Percentiles rank a stretch among this genome's conserved stretches.
Conservation (phyloP, 495 filamentous ascomycete species). For the Wilcoxina mikolae region DNA sequence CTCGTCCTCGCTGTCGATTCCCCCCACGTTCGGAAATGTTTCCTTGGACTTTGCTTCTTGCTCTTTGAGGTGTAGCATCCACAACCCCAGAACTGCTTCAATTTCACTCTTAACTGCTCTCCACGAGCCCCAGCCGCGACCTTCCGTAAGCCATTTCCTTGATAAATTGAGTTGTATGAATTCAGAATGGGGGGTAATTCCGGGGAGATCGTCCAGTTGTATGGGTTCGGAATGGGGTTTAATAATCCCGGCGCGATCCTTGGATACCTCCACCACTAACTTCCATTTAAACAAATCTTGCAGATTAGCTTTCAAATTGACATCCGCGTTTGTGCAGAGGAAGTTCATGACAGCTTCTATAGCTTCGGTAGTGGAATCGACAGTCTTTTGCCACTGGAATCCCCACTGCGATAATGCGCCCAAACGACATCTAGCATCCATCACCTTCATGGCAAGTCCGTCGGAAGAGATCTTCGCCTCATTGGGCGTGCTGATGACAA, state of each 20-base stretch:
- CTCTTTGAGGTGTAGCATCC: slow-evolving; percentile 13
- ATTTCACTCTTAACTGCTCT: slow-evolving; percentile 5
- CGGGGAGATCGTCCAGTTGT: too few species aligned
- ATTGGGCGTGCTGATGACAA: slow-evolving; percentile 5
- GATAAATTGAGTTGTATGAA: not conserved
- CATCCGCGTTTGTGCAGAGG: slow-evolving; percentile 3
- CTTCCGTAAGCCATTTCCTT: slow-evolving; percentile 4
- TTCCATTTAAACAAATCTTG: slow-evolving; percentile 7
- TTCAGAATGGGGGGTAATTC: too few species aligned
- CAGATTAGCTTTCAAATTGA: not conserved
- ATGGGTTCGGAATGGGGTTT: too few species aligned
- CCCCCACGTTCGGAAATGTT: too few species aligned
- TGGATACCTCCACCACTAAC: slow-evolving; percentile 4
- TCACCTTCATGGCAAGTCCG: not conserved
- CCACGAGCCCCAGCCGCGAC: slow-evolving; percentile 12
- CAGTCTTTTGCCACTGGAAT: not conserved
- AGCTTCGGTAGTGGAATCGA: slow-evolving; percentile 4
- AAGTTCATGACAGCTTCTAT: slow-evolving; percentile 13
- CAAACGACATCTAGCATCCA: slow-evolving; percentile 10
- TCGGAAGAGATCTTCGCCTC: not conserved
- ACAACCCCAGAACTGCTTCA: slow-evolving; percentile 12
- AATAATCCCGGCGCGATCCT: not conserved
- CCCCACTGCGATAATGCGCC: slow-evolving; percentile 9
- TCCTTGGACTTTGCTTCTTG: too few species aligned
- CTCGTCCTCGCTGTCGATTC: too few species aligned